A percentile compares a stretch with the other conserved stretches of the same genome.
Conservation (phyloP, 768 basidiomycete genomes). For the Lepiota venenata region DNA sequence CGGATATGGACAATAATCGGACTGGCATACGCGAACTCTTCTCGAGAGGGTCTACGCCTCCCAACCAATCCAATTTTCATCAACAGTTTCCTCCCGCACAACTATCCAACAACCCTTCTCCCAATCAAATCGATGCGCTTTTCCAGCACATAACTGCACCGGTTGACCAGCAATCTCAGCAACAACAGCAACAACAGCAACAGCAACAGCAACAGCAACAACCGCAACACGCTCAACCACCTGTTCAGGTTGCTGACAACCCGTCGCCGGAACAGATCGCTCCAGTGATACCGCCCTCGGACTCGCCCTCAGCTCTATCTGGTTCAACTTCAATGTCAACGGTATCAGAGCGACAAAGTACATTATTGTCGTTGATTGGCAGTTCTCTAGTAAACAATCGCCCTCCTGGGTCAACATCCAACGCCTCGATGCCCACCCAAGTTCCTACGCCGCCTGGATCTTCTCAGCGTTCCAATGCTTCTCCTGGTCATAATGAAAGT, state of each 20-base stretch:
- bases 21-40: constrained; percentile 48
- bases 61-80: constrained; percentile 24
- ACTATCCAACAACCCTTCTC: constrained; percentile 40
- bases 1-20: constrained; percentile 28
- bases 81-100: constrained; percentile 23
- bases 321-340: constrained; percentile 38
- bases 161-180: constrained; percentile 31
- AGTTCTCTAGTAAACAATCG: constrained; percentile 28
- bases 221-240: constrained; percentile 13
- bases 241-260: constrained; percentile 18
- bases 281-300: constrained; percentile 42
- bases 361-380: constrained; percentile 68
- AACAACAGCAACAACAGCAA: constrained; percentile 21
- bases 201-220: constrained; percentile 22
- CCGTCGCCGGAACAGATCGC: constrained; percentile 30
- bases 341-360: constrained; percentile 68
- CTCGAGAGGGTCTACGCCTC: constrained; percentile 53
- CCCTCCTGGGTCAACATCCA: constrained; percentile 13
- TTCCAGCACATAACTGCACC: constrained; percentile 52
- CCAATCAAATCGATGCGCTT: constrained; percentile 64
- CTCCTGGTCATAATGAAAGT: constrained; percentile 56
- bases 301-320: constrained; percentile 40
- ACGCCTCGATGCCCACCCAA: constrained; percentile 29
- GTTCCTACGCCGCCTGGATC: constrained; percentile 69
- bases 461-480: constrained; percentile 50